phyloP scores from a whole-genome alignment of 2,329 filamentous ascomycete genomes.

The Neofusicoccum cordaticola region DNA sequence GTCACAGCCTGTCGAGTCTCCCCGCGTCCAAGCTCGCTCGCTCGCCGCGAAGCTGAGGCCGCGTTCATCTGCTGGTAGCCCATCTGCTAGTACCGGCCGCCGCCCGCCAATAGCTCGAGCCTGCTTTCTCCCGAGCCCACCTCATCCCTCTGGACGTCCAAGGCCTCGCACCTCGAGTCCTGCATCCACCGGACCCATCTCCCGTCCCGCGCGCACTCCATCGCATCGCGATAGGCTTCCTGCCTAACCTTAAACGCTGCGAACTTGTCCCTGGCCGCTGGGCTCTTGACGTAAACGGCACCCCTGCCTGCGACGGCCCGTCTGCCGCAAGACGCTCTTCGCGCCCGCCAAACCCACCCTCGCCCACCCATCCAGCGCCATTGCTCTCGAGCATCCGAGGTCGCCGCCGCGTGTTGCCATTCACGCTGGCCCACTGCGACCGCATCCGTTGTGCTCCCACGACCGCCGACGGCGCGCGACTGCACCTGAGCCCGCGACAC shows the following conservation, averaged over 20 bases:
- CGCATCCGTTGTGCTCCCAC: background rate
- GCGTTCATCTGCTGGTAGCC: constrained; percentile 1
- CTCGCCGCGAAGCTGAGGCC: constrained; percentile 12
- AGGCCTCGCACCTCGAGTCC: background rate
- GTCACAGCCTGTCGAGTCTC: constrained; percentile 6
- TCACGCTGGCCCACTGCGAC: constrained; percentile 7
- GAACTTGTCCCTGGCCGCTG: constrained; percentile 10
- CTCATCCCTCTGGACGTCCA: constrained; percentile 10
- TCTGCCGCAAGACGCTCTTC: constrained; percentile 4
- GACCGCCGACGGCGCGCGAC: constrained; percentile 16
- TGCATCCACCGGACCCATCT: constrained; percentile 10
- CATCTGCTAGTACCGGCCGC: constrained; percentile 7
- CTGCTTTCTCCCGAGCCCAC: constrained; percentile 10
- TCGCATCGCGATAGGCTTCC: constrained; percentile 9
- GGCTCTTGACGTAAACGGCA: constrained; percentile 15
- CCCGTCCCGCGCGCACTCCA: constrained; percentile 11
- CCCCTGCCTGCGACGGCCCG: constrained; percentile 17
- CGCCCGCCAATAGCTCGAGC: constrained; percentile 15
- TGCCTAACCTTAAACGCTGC: background rate
- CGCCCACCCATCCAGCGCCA: constrained; percentile 2
- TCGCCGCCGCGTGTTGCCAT: background rate
- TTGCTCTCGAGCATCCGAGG: background rate
- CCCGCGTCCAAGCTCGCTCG: constrained; percentile 14
- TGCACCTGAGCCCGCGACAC: constrained; percentile 10
- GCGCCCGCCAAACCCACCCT: constrained; percentile 2